Evolutionary conservation across 257 asterid genomes (phyloP).

Genomic region (Solanum lycopersicoides): DNA sequence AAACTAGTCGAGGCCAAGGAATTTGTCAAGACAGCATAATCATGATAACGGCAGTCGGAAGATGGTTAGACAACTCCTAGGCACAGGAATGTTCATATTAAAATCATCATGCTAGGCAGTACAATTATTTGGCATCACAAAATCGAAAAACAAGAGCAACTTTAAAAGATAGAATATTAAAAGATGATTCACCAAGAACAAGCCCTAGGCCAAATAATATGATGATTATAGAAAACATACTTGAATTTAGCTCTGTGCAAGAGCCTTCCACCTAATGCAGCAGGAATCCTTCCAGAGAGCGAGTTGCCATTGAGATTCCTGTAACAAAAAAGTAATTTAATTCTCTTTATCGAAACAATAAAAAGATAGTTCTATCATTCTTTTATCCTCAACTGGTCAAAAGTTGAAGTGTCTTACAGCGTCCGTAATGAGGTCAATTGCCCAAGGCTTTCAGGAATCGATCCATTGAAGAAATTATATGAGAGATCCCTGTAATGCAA

Average conservation of each 20-base stretch:
- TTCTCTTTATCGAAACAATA: neutral
- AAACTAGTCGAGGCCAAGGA: neutral
- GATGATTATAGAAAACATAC: slow-evolving; percentile 10
- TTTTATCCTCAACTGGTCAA: neutral
- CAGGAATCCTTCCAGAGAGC: slow-evolving; percentile 78
- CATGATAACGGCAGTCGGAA: neutral
- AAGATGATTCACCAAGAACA: neutral
- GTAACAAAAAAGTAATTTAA: slow-evolving; percentile 3
- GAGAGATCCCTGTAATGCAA: slow-evolving; percentile 79
- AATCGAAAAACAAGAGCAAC: neutral
- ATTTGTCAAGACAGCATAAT: neutral
- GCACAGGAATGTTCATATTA: neutral
- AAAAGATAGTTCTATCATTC: neutral
- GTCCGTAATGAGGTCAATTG: slow-evolving; percentile 52
- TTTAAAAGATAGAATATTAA: neutral
- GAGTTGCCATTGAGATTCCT: slow-evolving; percentile 93
- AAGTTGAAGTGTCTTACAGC: slow-evolving; percentile 51
- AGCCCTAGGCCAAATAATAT: neutral
- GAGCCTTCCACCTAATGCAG: slow-evolving; percentile 86
- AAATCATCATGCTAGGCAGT: neutral
- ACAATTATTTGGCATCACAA: neutral
- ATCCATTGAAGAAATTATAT: slow-evolving; percentile 74
- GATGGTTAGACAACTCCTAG: neutral
- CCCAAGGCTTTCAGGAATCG: slow-evolving; percentile 89
- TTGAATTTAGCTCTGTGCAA: slow-evolving; percentile 83